These are phyloP conservation scores for Phytophthora pinifolia DNA, from an alignment of 352 stramenopile genomes.

Conservation along the genomic window DNA sequence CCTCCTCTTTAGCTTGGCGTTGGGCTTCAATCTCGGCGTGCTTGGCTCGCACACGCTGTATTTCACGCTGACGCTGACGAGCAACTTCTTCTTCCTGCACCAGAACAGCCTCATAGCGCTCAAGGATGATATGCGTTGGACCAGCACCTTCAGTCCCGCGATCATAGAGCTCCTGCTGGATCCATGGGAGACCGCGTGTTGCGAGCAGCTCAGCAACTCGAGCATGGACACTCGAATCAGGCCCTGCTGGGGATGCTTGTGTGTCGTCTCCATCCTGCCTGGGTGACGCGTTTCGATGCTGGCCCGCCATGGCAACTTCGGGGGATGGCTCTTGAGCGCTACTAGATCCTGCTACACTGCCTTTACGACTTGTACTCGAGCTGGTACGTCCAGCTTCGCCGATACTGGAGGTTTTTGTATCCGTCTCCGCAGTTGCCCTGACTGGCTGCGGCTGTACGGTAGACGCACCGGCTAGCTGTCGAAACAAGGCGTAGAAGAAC, in stretches of 20 bases:
- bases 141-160: conserved; percentile 64
- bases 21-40: conserved; percentile 35
- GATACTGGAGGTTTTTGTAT: background rate
- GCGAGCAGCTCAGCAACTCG: conserved; percentile 35
- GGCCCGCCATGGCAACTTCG: background rate
- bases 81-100: conserved; percentile 29
- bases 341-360: background rate
- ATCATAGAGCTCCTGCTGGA: conserved; percentile 84
- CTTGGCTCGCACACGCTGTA: conserved; percentile 23
- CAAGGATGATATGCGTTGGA: conserved; percentile 40
- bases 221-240: conserved; percentile 2
- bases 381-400: conserved; percentile 1
- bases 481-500: conserved; percentile 60
- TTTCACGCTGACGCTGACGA: conserved; percentile 9
- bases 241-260: background rate
- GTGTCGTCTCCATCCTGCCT: background rate
- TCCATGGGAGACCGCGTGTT: conserved; percentile 57
- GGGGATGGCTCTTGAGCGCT: background rate
- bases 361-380: conserved; percentile 4
- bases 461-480: conserved; percentile 29
- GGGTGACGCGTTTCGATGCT: background rate
- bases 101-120: conserved; percentile 45
- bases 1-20: conserved; percentile 29
- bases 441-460: conserved; percentile 1
- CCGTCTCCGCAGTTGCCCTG: background rate